phyloP scores from a whole-genome alignment of 495 filamentous ascomycete genomes.

The Penicillium maclennaniae region DNA sequence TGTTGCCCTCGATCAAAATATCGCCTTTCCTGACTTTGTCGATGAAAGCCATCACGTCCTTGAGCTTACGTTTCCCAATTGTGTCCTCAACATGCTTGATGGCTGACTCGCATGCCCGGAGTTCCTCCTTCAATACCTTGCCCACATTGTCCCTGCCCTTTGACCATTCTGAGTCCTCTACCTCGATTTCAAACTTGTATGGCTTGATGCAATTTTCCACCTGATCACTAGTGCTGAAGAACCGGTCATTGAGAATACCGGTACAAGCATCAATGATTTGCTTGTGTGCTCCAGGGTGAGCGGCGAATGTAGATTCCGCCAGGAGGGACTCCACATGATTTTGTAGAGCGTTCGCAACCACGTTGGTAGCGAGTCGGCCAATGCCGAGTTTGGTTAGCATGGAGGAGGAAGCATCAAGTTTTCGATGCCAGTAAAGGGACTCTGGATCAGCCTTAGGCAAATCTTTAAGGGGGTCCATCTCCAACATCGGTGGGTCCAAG shows the following conservation, averaged over 20 bases:
- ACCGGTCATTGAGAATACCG: constrained; percentile 85
- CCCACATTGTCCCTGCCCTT: constrained; percentile 76
- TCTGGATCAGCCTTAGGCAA: constrained; percentile 80
- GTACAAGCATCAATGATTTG: constrained; percentile 86
- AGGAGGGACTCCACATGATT: constrained; percentile 77
- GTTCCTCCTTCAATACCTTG: constrained; percentile 74
- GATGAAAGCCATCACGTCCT: constrained; percentile 86
- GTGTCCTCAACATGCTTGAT: constrained; percentile 67
- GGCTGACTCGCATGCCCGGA: constrained; percentile 76
- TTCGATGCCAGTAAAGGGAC: constrained; percentile 85
- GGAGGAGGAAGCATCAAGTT: constrained; percentile 88
- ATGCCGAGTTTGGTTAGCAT: constrained; percentile 90
- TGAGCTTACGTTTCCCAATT: constrained; percentile 76
- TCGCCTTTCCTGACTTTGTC: constrained; percentile 84
- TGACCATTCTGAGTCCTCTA: constrained; percentile 84
- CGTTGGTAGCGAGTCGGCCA: constrained; percentile 84
- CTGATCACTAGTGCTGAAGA: constrained; percentile 94
- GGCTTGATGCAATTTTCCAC: constrained; percentile 99
- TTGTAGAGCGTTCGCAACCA: constrained; percentile 84
- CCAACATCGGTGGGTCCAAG: constrained; percentile 54
- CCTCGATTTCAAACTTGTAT: constrained; percentile 95
- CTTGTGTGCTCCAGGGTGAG: constrained; percentile 86
- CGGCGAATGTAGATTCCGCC: constrained; percentile 71
- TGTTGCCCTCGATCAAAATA: constrained; percentile 76
- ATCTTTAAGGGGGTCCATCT: constrained; percentile 68